Evolutionary conservation across 495 filamentous ascomycete species (phyloP), one percentile per base, ranked within the genome.

Genomic region (Chaetomium tenue): DNA sequence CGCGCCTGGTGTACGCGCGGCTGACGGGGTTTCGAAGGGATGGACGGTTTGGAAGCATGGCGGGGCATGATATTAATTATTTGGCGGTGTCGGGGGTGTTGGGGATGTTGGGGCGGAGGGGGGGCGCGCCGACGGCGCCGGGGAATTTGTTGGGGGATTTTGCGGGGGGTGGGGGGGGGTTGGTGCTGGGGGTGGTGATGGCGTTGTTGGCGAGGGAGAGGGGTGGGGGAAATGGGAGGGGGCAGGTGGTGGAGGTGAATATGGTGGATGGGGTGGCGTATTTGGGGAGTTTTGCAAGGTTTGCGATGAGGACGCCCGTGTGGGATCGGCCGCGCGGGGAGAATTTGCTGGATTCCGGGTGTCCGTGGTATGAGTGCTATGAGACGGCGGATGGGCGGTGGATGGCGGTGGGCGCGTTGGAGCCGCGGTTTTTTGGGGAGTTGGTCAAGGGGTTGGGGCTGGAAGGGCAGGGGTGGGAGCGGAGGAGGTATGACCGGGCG

Each of bases 41-140:
- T 70, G 92, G 93, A 1, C 87, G 86, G 67, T 97, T 95, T 75
- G 84, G 84, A 48, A 70, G 80, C 63, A 97, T 96, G 92, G 93
- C 93, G 0, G 93, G 93, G n/a, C 93, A 98, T 68, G 93, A 98
- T 72, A 97, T 98, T 72, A 98, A 98, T 71, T 98, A 97, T 75
- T 87, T 98, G 25, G 90, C 93, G 40, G 91, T 96, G 0, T 90
- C 88, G 1, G 93, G 93, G 0, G 88, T 89, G 0, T 76, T 98
- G 16, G 83, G 81, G 2, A 81, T 95, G 76, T 81, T 98, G 0
- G 93, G 93, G 0, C 79, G 89, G 0, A 76, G 76, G 26, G 83
- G 81, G 4, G 84, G 28, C 6, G 28, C 85, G 54, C 93, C 93
- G 8, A 86, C 88, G 58, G 81, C 92, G 8, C 93, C 93, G 5